A percentile compares a stretch with the other conserved stretches of the same genome.
These are phyloP conservation scores for Cladosporium sp. DNA, from an alignment of 2,329 filamentous ascomycete genomes.

Conservation along the genomic window DNA sequence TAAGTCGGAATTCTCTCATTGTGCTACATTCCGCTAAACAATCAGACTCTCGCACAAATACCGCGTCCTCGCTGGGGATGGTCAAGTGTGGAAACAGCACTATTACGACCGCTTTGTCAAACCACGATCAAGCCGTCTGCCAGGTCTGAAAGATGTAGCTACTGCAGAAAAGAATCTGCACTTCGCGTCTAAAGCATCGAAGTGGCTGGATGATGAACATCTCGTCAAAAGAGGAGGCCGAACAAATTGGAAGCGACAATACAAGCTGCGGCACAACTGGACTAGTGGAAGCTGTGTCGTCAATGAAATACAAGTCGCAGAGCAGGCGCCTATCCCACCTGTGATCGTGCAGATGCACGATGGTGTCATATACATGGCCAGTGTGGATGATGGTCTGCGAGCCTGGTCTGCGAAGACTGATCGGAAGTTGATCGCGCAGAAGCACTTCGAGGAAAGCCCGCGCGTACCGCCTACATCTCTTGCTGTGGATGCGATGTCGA, in stretches of 20 bases:
- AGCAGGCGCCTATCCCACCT: slow-evolving; percentile 50
- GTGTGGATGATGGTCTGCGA: slow-evolving; percentile 64
- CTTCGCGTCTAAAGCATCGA: slow-evolving; percentile 54
- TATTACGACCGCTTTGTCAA: slow-evolving; percentile 87
- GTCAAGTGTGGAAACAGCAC: slow-evolving; percentile 83
- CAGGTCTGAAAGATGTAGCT: slow-evolving; percentile 53
- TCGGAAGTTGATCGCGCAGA: slow-evolving; percentile 56
- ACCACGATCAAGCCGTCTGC: slow-evolving; percentile 71
- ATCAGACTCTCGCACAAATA: slow-evolving; percentile 71
- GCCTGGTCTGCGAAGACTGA: slow-evolving; percentile 67
- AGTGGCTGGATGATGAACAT: slow-evolving; percentile 59
- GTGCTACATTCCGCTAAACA: slow-evolving; percentile 34
- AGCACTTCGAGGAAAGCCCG: slow-evolving; percentile 22
- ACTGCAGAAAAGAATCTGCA: slow-evolving; percentile 35
- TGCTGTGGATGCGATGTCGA: slow-evolving; percentile 52
- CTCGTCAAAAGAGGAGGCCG: slow-evolving; percentile 47
- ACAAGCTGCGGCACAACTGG: slow-evolving; percentile 89
- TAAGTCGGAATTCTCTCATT: slow-evolving; percentile 28
- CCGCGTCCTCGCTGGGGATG: slow-evolving; percentile 68
- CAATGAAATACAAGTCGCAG: slow-evolving; percentile 66
- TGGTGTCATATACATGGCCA: slow-evolving; percentile 73
- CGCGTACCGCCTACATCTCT: slow-evolving; percentile 56
- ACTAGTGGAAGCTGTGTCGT: slow-evolving; percentile 74
- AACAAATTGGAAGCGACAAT: slow-evolving; percentile 83
- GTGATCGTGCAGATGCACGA: slow-evolving; percentile 73